These are phyloP conservation scores for Hanseniaspora valbyensis DNA, from an alignment of 805 yeast species.

Conservation along the genomic window DNA sequence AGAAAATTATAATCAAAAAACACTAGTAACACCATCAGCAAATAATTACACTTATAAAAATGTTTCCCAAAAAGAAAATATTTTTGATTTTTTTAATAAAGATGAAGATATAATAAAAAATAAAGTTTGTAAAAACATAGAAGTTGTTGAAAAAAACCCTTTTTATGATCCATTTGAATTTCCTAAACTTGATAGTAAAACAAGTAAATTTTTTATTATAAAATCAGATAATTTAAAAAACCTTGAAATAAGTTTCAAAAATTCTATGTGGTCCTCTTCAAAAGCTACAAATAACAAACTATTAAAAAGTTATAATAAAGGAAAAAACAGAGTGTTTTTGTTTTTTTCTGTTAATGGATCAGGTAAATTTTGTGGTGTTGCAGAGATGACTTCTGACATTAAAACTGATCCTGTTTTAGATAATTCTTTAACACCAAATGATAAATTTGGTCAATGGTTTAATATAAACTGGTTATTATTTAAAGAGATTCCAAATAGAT, in stretches of 20 bases:
- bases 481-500: constrained; percentile 41
- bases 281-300: constrained; percentile 44
- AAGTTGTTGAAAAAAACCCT: no score
- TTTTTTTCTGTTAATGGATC: constrained; percentile 50
- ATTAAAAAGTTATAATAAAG: constrained; percentile 30
- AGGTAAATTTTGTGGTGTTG: constrained; percentile 49
- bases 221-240: constrained; percentile 43
- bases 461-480: constrained; percentile 43
- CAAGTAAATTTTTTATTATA: constrained; percentile 39
- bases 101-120: no score
- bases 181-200: neutral
- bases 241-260: constrained; percentile 38
- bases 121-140: no score
- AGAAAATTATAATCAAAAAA: neutral
- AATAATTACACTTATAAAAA: no score
- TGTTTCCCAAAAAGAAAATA: neutral
- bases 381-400: constrained; percentile 37
- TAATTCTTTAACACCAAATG: constrained; percentile 38
- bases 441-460: constrained; percentile 43
- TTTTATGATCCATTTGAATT: neutral
- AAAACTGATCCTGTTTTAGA: constrained; percentile 27
- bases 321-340: constrained; percentile 30
- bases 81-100: no score
- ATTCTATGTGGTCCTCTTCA: constrained; percentile 51
- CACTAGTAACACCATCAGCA: no score